A percentile compares a stretch with the other conserved stretches of the same genome.
Evolutionary conservation across 768 basidiomycete species (phyloP).

Genomic region (Hygrocybe coccinea): DNA sequence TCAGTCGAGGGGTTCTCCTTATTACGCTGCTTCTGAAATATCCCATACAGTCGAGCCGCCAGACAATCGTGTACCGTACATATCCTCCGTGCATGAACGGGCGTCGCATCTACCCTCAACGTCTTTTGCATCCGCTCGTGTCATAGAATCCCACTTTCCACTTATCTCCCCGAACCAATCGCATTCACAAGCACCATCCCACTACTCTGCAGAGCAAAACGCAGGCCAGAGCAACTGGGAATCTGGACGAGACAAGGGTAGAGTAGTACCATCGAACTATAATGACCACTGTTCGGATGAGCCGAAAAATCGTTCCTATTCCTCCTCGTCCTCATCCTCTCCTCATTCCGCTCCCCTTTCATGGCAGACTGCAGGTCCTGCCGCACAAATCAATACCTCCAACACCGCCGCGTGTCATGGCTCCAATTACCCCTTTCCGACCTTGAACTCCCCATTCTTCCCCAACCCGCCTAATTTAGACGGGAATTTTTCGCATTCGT

Average conservation of each 20-base stretch:
- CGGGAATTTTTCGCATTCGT: slow-evolving; percentile 28
- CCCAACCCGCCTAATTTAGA: slow-evolving; percentile 36
- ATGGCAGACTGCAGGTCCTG: slow-evolving; percentile 5
- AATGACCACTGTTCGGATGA: slow-evolving; percentile 3
- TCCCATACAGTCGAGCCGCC: not conserved
- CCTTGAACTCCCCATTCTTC: slow-evolving; percentile 55
- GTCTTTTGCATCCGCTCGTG: not conserved
- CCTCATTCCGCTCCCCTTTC: not conserved
- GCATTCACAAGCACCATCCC: slow-evolving; percentile 1
- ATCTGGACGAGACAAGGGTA: slow-evolving; percentile 1
- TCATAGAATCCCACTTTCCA: slow-evolving; percentile 6
- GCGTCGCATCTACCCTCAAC: not conserved
- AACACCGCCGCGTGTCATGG: slow-evolving; percentile 8
- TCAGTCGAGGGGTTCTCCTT: slow-evolving; percentile 1
- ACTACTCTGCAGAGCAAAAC: slow-evolving; percentile 7
- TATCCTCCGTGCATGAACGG: not conserved
- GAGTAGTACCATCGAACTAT: not conserved
- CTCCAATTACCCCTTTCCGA: slow-evolving; percentile 40
- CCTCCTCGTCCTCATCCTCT: slow-evolving; percentile 2
- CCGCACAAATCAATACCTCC: not conserved
- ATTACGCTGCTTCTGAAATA: slow-evolving; percentile 5
- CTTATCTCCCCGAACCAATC: slow-evolving; percentile 1
- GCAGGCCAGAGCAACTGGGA: slow-evolving; percentile 11
- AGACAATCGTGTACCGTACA: not conserved
- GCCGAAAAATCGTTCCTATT: slow-evolving; percentile 11